Conservation (phyloP, 495 filamentous ascomycete species). For the Parathielavia hyrcaniae region DNA sequence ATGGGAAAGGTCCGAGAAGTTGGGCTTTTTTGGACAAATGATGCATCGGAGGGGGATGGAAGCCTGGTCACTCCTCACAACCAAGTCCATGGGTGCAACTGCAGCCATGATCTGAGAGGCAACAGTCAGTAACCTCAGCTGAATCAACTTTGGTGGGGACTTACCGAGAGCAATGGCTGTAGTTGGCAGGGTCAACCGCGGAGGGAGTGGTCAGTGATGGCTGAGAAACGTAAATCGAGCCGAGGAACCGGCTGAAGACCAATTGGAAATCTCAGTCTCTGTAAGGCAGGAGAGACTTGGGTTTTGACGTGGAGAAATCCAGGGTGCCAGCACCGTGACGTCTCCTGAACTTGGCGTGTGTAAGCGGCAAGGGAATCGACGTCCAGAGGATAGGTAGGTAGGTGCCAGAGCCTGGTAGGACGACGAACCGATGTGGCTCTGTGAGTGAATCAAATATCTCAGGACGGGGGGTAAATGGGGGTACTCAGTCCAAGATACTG, state of each 20-base stretch:
- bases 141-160: constrained; percentile 12
- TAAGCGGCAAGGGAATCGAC: neutral
- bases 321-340: neutral
- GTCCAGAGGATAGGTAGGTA: neutral
- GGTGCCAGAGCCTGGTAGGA: neutral
- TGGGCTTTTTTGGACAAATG: constrained; percentile 68
- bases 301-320: neutral
- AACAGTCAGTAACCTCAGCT: constrained; percentile 12
- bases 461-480: neutral
- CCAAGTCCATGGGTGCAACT: constrained; percentile 30
- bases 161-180: constrained; percentile 13
- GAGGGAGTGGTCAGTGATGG: constrained; percentile 19
- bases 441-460: neutral
- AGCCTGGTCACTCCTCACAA: constrained; percentile 15
- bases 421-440: neutral
- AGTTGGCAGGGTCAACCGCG: constrained; percentile 14
- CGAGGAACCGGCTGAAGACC: neutral
- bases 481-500: neutral
- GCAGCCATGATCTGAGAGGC: constrained; percentile 32
- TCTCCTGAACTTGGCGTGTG: neutral
- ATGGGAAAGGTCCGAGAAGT: constrained; percentile 83
- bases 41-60: constrained; percentile 64
- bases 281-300: constrained; percentile 20
- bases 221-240: neutral
- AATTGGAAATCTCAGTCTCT: neutral